phyloP scores from a whole-genome alignment of 1,139 yeast species.

The Pichia sp. region DNA sequence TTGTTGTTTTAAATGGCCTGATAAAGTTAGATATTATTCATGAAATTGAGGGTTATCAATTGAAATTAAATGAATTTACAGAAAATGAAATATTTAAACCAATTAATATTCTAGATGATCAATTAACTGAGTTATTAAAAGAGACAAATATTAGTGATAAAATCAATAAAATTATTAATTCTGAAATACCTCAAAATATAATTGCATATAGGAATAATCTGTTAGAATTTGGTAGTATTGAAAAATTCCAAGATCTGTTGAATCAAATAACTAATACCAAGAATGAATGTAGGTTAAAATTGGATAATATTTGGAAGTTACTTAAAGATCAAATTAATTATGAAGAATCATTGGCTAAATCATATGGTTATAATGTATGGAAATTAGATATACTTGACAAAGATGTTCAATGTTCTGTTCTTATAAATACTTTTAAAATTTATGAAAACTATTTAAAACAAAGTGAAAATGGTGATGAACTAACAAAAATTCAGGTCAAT shows the following conservation, averaged over 20 bases:
- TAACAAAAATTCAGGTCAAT: constrained; percentile 39
- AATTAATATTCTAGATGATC: constrained; percentile 42
- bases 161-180: constrained; percentile 24
- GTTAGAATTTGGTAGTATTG: constrained; percentile 47
- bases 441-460: constrained; percentile 47
- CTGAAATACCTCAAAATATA: constrained; percentile 51
- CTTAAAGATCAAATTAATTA: constrained; percentile 41
- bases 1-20: constrained; percentile 45
- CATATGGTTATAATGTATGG: constrained; percentile 50
- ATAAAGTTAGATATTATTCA: constrained; percentile 65
- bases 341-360: constrained; percentile 44
- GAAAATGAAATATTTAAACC: constrained; percentile 46
- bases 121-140: constrained; percentile 40
- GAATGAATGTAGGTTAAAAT: constrained; percentile 11
- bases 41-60: constrained; percentile 61
- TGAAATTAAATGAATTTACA: constrained; percentile 56
- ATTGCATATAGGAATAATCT: constrained; percentile 51
- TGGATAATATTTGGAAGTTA: constrained; percentile 35
- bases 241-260: constrained; percentile 38
- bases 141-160: constrained; percentile 35
- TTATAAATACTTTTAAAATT: constrained; percentile 37
- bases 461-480: constrained; percentile 58
- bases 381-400: constrained; percentile 35
- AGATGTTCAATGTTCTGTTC: constrained; percentile 29
- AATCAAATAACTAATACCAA: constrained; percentile 39